Conservation (phyloP, 805 yeast species). For the Candida palmyrensis region DNA sequence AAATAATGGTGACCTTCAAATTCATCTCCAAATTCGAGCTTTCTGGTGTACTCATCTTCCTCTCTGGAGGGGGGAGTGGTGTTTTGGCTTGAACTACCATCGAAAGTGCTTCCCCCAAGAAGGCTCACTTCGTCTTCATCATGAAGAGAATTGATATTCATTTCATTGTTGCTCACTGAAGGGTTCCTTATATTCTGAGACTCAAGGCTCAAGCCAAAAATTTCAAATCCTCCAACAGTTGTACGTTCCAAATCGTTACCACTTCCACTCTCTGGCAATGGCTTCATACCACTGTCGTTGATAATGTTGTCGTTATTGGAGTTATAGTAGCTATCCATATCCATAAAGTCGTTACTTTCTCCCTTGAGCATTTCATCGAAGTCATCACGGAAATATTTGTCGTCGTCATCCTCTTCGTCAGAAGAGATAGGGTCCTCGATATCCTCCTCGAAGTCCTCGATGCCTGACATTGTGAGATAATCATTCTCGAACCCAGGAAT, state of each 20-base stretch:
- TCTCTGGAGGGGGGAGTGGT: slow-evolving; percentile 3
- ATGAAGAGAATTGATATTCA: not conserved
- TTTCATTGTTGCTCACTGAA: not conserved
- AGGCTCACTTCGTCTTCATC: slow-evolving; percentile 2
- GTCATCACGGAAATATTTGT: slow-evolving; percentile 33
- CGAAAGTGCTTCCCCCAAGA: slow-evolving; percentile 3
- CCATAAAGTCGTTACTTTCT: slow-evolving; percentile 1
- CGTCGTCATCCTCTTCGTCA: slow-evolving; percentile 35
- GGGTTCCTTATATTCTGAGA: not conserved
- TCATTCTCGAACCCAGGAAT: slow-evolving; percentile 33
- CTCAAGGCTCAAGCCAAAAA: no score
- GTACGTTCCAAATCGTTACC: not conserved
- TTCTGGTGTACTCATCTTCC: slow-evolving; percentile 1
- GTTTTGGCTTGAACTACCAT: not conserved
- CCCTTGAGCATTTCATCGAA: slow-evolving; percentile 23
- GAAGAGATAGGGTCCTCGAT: slow-evolving; percentile 40
- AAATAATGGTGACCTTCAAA: not conserved
- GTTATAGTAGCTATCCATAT: not conserved
- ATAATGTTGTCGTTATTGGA: slow-evolving; percentile 5
- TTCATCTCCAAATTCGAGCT: slow-evolving; percentile 2
- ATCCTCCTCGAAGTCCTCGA: slow-evolving; percentile 35
- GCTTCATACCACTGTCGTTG: not conserved
- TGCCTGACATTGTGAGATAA: slow-evolving; percentile 24
- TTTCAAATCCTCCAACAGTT: no score
- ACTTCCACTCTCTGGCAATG: no score